Conservation (phyloP, 2,329 filamentous ascomycete species). For the Cytospora leucostoma region DNA sequence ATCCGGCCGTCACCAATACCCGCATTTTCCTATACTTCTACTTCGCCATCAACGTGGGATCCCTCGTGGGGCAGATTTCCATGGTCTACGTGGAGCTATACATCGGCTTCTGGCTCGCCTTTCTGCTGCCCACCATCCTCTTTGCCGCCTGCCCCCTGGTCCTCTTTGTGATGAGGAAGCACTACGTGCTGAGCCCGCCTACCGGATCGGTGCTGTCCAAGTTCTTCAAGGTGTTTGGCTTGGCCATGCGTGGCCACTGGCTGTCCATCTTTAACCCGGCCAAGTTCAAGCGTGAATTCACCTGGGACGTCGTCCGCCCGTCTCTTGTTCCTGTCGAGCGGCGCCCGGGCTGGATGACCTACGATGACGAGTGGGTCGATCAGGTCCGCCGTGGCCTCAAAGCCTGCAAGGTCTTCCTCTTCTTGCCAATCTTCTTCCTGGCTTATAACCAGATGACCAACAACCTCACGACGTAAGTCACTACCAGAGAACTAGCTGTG, state of each 20-base stretch:
- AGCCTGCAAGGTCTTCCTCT: constrained; percentile 71
- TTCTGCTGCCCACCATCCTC: constrained; percentile 65
- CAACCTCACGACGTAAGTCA: constrained; percentile 51
- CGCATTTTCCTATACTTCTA: constrained; percentile 68
- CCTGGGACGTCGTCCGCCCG: constrained; percentile 72
- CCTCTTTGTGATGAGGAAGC: constrained; percentile 58
- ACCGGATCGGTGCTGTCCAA: constrained; percentile 70
- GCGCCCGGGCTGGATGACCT: constrained; percentile 75
- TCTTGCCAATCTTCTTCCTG: constrained; percentile 65
- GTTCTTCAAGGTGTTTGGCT: constrained; percentile 58
- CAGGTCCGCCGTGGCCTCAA: constrained; percentile 70
- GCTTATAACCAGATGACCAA: constrained; percentile 62
- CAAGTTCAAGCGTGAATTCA: constrained; percentile 51
- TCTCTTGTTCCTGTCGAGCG: constrained; percentile 56
- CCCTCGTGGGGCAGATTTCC: constrained; percentile 61
- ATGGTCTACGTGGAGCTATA: constrained; percentile 76
- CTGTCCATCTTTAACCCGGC: constrained; percentile 17
- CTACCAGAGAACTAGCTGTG: not conserved
- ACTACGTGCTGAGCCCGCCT: constrained; percentile 60
- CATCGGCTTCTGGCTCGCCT: constrained; percentile 74
- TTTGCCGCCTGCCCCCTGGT: constrained; percentile 65
- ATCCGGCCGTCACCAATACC: constrained; percentile 67
- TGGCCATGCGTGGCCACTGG: constrained; percentile 47
- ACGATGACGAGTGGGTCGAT: constrained; percentile 82
- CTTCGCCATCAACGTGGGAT: constrained; percentile 71